phyloP scores from a whole-genome alignment of 495 filamentous ascomycete species.

The Aspergillus hancockii region DNA sequence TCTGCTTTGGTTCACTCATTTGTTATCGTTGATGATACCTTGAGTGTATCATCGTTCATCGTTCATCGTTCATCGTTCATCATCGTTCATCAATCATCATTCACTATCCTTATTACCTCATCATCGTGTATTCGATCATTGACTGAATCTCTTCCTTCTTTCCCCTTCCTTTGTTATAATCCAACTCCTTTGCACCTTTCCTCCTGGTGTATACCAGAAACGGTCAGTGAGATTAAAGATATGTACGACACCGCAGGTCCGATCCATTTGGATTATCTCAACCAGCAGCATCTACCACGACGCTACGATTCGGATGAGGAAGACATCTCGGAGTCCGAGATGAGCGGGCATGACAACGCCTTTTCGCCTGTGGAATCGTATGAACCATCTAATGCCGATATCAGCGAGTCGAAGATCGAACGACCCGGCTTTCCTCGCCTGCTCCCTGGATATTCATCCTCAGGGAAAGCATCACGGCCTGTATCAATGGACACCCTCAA shows the following conservation, averaged over 20 bases:
- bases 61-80: background rate
- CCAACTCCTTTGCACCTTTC: background rate
- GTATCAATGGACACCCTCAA: constrained; percentile 47
- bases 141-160: background rate
- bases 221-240: constrained; percentile 2
- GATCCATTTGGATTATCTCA: constrained; percentile 38
- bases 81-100: background rate
- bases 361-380: constrained; percentile 36
- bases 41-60: background rate
- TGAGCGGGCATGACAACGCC: constrained; percentile 35
- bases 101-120: constrained; percentile 1
- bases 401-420: constrained; percentile 28
- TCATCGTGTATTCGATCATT: background rate
- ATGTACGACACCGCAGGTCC: constrained; percentile 37
- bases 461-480: constrained; percentile 31
- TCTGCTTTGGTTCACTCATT: constrained; percentile 1
- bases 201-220: background rate
- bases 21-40: background rate
- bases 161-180: background rate
- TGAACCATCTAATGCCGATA: constrained; percentile 28
- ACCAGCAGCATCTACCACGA: constrained; percentile 36
- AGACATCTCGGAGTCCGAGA: constrained; percentile 43
- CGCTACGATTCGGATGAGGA: constrained; percentile 50
- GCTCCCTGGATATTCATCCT: constrained; percentile 23
- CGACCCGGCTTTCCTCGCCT: constrained; percentile 21